Evolutionary conservation across 768 basidiomycete species (phyloP), one percentile per base, ranked within the genome.

Genomic region (Mycena olivaceomarginata): DNA sequence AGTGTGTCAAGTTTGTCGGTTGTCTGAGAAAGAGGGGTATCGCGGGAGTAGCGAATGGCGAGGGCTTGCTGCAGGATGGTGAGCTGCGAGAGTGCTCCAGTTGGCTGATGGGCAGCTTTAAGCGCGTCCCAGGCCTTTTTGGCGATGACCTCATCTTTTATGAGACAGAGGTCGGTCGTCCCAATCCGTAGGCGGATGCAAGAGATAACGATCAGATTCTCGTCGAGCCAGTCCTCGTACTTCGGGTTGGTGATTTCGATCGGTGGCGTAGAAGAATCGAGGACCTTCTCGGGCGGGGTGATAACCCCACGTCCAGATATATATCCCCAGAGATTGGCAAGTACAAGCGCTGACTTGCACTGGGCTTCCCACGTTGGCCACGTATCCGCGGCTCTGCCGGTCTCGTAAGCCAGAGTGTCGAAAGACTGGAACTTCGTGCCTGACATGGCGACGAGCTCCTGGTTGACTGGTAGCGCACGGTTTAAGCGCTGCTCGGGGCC

Each of bases 1-100:
- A 72, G 62, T 1, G n/a, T 56, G 6, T 72, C 13, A 0, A 71
- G 60, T 20, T 62, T 39, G 5, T 71, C 70, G 11, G 60, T 13
- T 18, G 46, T 41, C 37, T 48, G 15, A 37, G 7, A n/a, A 9
- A 71, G 70, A 7, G 2, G 25, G 5, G n/a, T 39, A 6, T 71
- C 60, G 11, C 46, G 60, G 5, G 60, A 37, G 40, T n/a, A 71
- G 3, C 60, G 60, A 7, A 71, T 7, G 3, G 62, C 62, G 1
- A 72, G 70, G 4, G 70, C 70, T 18, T 72, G 6, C 48, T 72
- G 70, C 1, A 72, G 63, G 48, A 72, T 64, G 11, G 70, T 72
- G 15, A 72, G 39, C 40, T 72, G 70, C 5, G 62, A 72, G 6
- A 72, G 62, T 5, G 40, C 70, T 13, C 70, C 70, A 2, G 70